Evolutionary conservation across 345 rosid species (phyloP).

Genomic region (Ceriops decandra): DNA sequence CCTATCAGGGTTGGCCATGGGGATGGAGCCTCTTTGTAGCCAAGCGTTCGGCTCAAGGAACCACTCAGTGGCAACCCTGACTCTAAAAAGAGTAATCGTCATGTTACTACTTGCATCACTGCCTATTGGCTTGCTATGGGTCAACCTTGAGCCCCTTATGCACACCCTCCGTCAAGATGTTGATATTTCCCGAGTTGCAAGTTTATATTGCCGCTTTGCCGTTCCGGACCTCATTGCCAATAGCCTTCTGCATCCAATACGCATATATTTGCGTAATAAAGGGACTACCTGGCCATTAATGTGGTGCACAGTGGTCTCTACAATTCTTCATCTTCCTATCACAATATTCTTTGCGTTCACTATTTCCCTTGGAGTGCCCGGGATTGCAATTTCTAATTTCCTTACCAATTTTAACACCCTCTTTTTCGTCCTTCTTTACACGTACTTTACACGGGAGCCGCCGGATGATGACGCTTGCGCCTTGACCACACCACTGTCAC

Average conservation of each 20-base stretch:
- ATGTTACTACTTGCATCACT: constrained; percentile 58
- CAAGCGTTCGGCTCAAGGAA: constrained; percentile 84
- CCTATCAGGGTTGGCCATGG: constrained; percentile 77
- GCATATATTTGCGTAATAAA: constrained; percentile 77
- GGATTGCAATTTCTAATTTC: constrained; percentile 70
- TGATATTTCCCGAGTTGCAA: constrained; percentile 60
- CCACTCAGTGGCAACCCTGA: constrained; percentile 40
- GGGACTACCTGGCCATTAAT: constrained; percentile 83
- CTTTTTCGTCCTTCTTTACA: constrained; percentile 49
- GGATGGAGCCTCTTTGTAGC: constrained; percentile 89
- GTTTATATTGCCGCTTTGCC: constrained; percentile 59
- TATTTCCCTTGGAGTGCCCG: constrained; percentile 55
- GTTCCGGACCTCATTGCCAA: constrained; percentile 77
- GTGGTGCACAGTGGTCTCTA: constrained; percentile 69
- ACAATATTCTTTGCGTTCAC: constrained; percentile 51
- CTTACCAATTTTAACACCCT: constrained; percentile 62
- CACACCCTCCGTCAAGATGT: constrained; percentile 55
- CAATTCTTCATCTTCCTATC: constrained; percentile 59
- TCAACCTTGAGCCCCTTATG: constrained; percentile 66
- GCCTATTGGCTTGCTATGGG: constrained; percentile 67
- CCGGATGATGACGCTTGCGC: not conserved
- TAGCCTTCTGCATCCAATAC: constrained; percentile 74
- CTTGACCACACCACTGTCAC: constrained; percentile 4
- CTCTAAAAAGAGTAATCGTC: constrained; percentile 56
- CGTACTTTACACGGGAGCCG: constrained; percentile 21